These are phyloP conservation scores for Penicillium lagena DNA, from an alignment of 495 filamentous ascomycete genomes.

Conservation along the genomic window DNA sequence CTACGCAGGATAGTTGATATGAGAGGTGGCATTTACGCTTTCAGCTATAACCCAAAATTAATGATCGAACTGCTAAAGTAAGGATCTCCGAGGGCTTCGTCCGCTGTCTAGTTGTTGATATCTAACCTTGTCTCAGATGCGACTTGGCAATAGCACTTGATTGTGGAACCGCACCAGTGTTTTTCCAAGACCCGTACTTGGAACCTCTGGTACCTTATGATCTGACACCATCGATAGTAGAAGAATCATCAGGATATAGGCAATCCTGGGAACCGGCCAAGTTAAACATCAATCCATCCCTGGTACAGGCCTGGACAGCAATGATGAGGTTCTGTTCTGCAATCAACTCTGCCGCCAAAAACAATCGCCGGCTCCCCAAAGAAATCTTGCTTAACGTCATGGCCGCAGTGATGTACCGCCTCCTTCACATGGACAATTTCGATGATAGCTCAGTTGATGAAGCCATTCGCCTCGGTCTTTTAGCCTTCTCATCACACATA, in stretches of 20 bases:
- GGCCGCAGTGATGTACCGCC: conserved; percentile 35
- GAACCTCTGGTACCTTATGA: conserved; percentile 17
- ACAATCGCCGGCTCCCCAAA: conserved; percentile 13
- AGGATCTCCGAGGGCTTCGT: background rate
- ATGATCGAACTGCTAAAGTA: conserved; percentile 7
- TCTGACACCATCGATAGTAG: background rate
- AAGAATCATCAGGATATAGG: background rate
- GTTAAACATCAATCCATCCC: conserved; percentile 7
- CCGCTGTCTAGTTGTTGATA: background rate
- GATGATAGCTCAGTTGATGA: conserved; percentile 20
- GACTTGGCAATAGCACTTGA: conserved; percentile 26
- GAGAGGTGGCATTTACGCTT: conserved; percentile 22
- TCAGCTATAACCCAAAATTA: conserved; percentile 1
- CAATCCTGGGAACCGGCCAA: background rate
- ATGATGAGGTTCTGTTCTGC: conserved; percentile 27
- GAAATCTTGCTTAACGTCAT: conserved; percentile 27
- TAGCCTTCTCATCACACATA: conserved; percentile 28
- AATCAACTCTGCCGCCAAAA: conserved; percentile 25
- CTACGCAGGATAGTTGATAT: conserved; percentile 26
- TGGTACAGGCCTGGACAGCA: conserved; percentile 23
- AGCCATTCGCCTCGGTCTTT: conserved; percentile 29
- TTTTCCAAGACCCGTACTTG: conserved; percentile 16
- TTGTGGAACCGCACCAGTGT: conserved; percentile 18
- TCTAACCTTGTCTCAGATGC: conserved; percentile 8
- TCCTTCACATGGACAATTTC: conserved; percentile 23